These are phyloP conservation scores for Ustilago cynodontis DNA, from an alignment of 1,284 basidiomycete species.

Conservation along the genomic window DNA sequence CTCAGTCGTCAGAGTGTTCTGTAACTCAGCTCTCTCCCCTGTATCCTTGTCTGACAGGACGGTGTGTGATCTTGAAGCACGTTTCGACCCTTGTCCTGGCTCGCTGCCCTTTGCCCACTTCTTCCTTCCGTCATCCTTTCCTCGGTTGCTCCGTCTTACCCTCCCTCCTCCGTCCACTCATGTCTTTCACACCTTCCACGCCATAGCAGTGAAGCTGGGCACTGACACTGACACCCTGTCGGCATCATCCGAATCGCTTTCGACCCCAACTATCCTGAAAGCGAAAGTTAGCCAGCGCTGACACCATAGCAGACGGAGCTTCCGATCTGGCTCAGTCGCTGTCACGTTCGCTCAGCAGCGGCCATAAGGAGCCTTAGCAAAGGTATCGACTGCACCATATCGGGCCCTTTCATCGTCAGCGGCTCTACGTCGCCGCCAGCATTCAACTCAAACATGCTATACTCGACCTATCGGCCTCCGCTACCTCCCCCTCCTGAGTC, in stretches of 20 bases:
- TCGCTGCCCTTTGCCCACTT: constrained; percentile 1
- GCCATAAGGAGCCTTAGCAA: no score
- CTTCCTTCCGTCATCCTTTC: neutral
- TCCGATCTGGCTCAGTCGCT: neutral
- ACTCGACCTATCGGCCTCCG: constrained; percentile 28
- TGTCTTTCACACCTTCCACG: neutral
- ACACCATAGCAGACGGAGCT: neutral
- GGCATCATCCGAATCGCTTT: neutral
- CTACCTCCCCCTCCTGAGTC: constrained; percentile 11
- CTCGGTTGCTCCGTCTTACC: neutral
- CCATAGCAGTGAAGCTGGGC: neutral
- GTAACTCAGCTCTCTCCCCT: neutral
- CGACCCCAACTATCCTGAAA: neutral
- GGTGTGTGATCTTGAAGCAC: constrained; percentile 6
- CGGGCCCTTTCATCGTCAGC: no score
- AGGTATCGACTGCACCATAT: no score
- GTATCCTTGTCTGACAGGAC: neutral
- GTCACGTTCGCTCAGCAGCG: neutral
- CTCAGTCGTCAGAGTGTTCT: neutral
- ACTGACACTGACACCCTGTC: neutral
- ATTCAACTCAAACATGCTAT: constrained; percentile 16
- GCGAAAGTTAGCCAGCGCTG: neutral
- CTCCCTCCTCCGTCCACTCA: neutral
- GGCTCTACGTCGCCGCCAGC: neutral
- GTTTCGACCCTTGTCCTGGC: neutral